phyloP scores from a whole-genome alignment of 2,329 filamentous ascomycete species.

The Chrysosporium keratinophilum region DNA sequence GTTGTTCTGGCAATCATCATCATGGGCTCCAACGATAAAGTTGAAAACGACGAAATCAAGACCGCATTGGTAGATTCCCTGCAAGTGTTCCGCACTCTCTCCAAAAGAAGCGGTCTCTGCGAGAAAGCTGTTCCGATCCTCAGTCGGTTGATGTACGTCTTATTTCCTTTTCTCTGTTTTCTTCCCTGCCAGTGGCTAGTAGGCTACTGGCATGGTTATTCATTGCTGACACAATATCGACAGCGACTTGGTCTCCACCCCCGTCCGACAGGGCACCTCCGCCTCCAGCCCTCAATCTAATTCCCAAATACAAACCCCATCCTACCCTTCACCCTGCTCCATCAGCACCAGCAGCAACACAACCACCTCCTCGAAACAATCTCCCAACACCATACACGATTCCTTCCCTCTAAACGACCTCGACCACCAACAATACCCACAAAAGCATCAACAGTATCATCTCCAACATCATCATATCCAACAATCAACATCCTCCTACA shows the following conservation, averaged over 20 bases:
- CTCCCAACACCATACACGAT: background rate
- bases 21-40: constrained; percentile 22
- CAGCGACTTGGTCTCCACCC: background rate
- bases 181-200: no score
- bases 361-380: no score
- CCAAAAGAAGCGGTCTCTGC: constrained; percentile 29
- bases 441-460: background rate
- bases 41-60: constrained; percentile 25
- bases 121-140: constrained; percentile 30
- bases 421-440: background rate
- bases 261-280: no score
- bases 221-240: background rate
- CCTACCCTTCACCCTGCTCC: no score
- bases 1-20: constrained; percentile 26
- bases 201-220: no score
- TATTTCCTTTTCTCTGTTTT: background rate
- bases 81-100: constrained; percentile 26
- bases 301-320: no score
- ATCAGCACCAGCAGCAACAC: no score
- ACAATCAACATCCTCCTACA: background rate
- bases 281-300: no score
- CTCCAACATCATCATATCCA: background rate
- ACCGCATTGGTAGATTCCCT: constrained; percentile 23
- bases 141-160: constrained; percentile 27
- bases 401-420: constrained; percentile 5